Base-by-base conservation (phyloP, 2,329 filamentous ascomycete genomes). In the Fusarium udum region DNA sequence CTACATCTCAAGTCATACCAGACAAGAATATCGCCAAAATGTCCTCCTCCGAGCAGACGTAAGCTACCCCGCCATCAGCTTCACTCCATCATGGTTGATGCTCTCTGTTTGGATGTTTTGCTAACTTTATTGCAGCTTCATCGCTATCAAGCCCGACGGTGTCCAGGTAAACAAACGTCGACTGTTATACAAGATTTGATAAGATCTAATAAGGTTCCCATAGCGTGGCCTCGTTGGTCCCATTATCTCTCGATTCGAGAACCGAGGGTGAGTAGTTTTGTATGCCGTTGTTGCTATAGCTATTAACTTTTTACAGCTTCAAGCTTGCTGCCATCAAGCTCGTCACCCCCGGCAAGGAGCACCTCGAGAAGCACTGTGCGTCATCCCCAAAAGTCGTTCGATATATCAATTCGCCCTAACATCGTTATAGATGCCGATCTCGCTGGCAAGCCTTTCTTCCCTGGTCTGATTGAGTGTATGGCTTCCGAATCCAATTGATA, bases 71-170 rank as follows among this genome's bases (percentile, higher is more conserved):
- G 74, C 81, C 79, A 80, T 78, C 58, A 57, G 36, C 51, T 57
- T 43, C 43, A 58, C 34, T 36, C 31, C 51, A 36, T 51, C 55
- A 24, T 26, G 66, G 58, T 64, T 22, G 51, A 61, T 72, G 64
- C 75, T 75, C 75, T 73, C 67, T 77, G 71, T 61, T 16, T 57
- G 58, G 42, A 62, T 57, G 37, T 39, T 65, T 72, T 74, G 43
- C 76, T 82, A 65, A 82, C 76, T 61, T 48, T 69, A 70, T 63
- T 78, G 79, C 82, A 98, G 95, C 89, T 98, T 98, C 93, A 98
- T 98, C 91, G 96, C 96, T 84, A 94, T 99, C 91, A 99, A 99
- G 95, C 96, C 95, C 81, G 96, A 98, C 88, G 96, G 96, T 86
- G 96, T 98, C 88, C 96, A 98, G 92, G 95, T 97, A 92, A 79